A percentile compares a stretch with the other conserved stretches of the same genome.
Evolutionary conservation across 2,329 filamentous ascomycete genomes (phyloP).

Genomic region (Aphanocladium album): DNA sequence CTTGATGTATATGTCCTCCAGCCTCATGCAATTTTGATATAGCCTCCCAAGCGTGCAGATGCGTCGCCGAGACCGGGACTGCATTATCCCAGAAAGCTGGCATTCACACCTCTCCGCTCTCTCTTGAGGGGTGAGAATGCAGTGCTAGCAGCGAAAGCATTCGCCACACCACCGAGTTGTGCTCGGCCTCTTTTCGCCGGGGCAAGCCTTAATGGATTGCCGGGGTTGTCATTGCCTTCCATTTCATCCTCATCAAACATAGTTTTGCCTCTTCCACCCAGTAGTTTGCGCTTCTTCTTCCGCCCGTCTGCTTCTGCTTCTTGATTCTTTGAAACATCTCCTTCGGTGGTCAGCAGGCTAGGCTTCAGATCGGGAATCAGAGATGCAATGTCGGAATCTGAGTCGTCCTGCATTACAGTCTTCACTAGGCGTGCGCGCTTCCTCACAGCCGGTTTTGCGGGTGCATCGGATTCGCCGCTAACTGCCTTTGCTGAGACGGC

Average conservation of each 20-base stretch:
- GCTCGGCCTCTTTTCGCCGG: conserved; percentile 20
- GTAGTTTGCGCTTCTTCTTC: conserved; percentile 70
- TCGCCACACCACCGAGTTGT: conserved; percentile 35
- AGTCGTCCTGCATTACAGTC: background rate
- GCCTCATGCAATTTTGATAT: background rate
- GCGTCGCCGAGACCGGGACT: background rate
- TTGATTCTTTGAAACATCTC: conserved; percentile 15
- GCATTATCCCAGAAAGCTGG: conserved; percentile 51
- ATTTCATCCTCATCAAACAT: conserved; percentile 63
- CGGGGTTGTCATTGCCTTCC: background rate
- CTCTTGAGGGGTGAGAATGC: conserved; percentile 69
- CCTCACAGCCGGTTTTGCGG: background rate
- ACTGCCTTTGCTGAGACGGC: background rate
- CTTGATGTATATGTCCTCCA: background rate
- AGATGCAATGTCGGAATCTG: background rate
- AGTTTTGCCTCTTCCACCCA: conserved; percentile 57
- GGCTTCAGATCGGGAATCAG: background rate
- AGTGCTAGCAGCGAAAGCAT: conserved; percentile 42
- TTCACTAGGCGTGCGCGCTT: background rate
- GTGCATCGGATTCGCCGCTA: background rate
- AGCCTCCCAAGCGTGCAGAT: too few relatives aligned
- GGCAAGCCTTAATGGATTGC: background rate
- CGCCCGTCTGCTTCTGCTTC: conserved; percentile 31
- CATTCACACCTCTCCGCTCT: conserved; percentile 57
- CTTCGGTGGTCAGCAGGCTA: background rate